A percentile compares a stretch with the other conserved stretches of the same genome.
These are phyloP conservation scores for Syzygium jambos DNA, from an alignment of 345 rosid species.

Conservation along the genomic window DNA sequence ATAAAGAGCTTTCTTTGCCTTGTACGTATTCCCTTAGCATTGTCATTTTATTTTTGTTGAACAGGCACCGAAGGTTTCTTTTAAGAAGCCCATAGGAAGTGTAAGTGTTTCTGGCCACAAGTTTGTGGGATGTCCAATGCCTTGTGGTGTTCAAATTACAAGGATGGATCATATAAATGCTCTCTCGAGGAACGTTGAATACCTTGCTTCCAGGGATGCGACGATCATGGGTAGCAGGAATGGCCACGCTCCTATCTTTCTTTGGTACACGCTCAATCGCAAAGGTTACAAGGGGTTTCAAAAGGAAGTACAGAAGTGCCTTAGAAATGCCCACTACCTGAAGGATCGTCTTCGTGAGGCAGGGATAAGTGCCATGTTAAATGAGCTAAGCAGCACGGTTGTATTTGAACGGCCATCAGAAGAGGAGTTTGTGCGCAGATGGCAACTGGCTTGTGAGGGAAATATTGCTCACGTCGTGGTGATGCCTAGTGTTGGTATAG, in stretches of 20 bases:
- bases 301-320: slow-evolving; percentile 94
- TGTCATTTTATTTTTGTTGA: not conserved
- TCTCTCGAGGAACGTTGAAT: slow-evolving; percentile 82
- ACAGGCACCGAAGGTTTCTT: slow-evolving; percentile 89
- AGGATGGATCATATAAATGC: slow-evolving; percentile 76
- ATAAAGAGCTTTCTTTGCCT: not conserved
- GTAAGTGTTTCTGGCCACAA: slow-evolving; percentile 95
- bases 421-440: slow-evolving; percentile 80
- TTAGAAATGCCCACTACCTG: slow-evolving; percentile 85
- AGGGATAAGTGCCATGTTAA: slow-evolving; percentile 88
- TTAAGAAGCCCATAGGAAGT: slow-evolving; percentile 93
- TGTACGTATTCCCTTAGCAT: not conserved
- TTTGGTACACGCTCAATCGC: slow-evolving; percentile 87
- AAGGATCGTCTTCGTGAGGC: slow-evolving; percentile 51
- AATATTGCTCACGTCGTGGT: slow-evolving; percentile 87
- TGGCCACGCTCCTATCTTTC: slow-evolving; percentile 96
- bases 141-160: slow-evolving; percentile 92
- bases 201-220: slow-evolving; percentile 96
- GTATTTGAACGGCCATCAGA: slow-evolving; percentile 90
- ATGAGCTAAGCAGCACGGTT: slow-evolving; percentile 90
- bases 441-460: slow-evolving; percentile 97
- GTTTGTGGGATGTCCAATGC: slow-evolving; percentile 97
- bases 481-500: slow-evolving; percentile 78
- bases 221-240: slow-evolving; percentile 98
- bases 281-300: slow-evolving; percentile 94